phyloP scores from a whole-genome alignment of 768 basidiomycete genomes.

The Kwoniella sp. region DNA sequence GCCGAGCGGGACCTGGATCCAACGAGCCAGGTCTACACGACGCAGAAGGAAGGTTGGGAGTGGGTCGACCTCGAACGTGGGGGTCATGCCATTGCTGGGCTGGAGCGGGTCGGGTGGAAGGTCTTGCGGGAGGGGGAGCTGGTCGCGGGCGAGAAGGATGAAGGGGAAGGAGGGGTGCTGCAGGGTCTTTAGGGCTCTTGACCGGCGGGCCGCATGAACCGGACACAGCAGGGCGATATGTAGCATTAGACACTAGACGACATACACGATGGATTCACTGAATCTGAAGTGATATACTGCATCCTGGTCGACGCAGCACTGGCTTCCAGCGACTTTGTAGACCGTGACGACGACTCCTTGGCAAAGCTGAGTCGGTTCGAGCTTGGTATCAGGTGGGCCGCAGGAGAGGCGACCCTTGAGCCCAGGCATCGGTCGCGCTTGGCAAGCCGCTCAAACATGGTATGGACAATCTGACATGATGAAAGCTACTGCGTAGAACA shows the following conservation, averaged over 20 bases:
- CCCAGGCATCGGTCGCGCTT: too few species aligned
- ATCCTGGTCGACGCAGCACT: too few species aligned
- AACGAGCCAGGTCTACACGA: conserved; percentile 7
- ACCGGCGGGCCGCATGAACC: neutral
- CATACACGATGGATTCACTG: too few species aligned
- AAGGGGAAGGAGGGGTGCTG: conserved; percentile 21
- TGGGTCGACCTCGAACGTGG: conserved; percentile 16
- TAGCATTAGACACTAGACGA: neutral
- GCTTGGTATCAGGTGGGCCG: too few species aligned
- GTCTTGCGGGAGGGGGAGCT: conserved; percentile 29
- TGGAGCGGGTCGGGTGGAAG: conserved; percentile 32
- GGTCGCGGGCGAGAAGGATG: conserved; percentile 22
- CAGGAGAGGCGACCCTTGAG: too few species aligned
- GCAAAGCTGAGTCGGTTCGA: too few species aligned
- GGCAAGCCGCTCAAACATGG: too few species aligned
- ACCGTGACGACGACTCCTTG: too few species aligned
- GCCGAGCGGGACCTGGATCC: conserved; percentile 25
- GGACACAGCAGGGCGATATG: neutral
- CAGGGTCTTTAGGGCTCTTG: conserved; percentile 40
- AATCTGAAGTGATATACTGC: too few species aligned
- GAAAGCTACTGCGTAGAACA: too few species aligned
- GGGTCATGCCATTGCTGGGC: conserved; percentile 18
- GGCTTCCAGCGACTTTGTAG: too few species aligned
- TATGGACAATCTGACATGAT: too few species aligned
- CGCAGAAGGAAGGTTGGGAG: conserved; percentile 21